Conservation (phyloP, 106 monocot species). For the Amphibolis antarctica region DNA sequence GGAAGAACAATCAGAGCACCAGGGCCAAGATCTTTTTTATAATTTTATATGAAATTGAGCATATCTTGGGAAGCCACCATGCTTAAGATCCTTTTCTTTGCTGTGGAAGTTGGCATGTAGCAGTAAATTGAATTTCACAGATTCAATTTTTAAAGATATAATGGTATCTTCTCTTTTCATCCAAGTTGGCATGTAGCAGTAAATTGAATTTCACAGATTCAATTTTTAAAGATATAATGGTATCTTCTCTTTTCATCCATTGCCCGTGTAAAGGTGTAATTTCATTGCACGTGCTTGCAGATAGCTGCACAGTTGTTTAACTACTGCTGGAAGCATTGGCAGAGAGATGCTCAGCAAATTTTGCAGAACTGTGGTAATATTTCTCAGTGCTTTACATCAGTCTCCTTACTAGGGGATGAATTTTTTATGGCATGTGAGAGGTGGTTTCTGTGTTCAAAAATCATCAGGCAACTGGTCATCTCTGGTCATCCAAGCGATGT, state of each 20-base stretch:
- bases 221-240: background rate
- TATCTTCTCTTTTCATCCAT: background rate
- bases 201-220: background rate
- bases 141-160: background rate
- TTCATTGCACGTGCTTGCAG: slow-evolving; percentile 21
- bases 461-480: slow-evolving; percentile 64
- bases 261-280: background rate
- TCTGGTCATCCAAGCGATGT: slow-evolving; percentile 75
- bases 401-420: slow-evolving; percentile 34
- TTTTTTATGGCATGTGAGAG: slow-evolving; percentile 72
- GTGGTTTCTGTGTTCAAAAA: slow-evolving; percentile 84
- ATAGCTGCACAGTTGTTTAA: slow-evolving; percentile 74
- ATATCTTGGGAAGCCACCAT: too few relatives aligned
- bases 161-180: background rate
- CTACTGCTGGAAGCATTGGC: slow-evolving; percentile 90
- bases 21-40: too few relatives aligned
- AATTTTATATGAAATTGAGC: too few relatives aligned
- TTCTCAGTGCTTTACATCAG: slow-evolving; percentile 24
- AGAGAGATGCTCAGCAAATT: slow-evolving; percentile 67
- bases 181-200: too few relatives aligned
- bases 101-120: too few relatives aligned
- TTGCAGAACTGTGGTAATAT: slow-evolving; percentile 49
- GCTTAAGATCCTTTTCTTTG: too few relatives aligned
- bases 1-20: too few relatives aligned
- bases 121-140: too few relatives aligned